Evolutionary conservation across 495 filamentous ascomycete genomes (phyloP).

Genomic region (Parmelia sp.): DNA sequence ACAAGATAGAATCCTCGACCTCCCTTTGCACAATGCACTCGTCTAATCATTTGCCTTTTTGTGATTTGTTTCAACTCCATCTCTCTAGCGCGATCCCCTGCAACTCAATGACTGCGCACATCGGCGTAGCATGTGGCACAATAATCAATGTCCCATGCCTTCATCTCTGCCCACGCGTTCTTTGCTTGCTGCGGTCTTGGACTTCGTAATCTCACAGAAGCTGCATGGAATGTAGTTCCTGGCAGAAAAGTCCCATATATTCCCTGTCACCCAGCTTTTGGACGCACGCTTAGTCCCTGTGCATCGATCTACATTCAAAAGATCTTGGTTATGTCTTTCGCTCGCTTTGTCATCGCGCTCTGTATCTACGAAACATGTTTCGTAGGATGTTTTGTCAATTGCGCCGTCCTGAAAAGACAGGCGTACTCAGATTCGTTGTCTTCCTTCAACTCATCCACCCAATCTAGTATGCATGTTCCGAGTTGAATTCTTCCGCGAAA

Average conservation of each 20-base stretch:
- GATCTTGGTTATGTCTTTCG: background rate
- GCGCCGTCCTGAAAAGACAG: background rate
- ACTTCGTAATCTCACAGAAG: background rate
- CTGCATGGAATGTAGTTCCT: background rate
- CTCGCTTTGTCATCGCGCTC: background rate
- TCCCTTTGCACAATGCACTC: too few species aligned
- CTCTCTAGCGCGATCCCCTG: background rate
- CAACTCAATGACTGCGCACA: background rate
- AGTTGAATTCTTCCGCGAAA: background rate
- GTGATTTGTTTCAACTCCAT: background rate
- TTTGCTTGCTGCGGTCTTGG: background rate
- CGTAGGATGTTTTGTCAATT: background rate
- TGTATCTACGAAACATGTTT: background rate
- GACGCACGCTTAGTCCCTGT: background rate
- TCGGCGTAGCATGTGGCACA: background rate
- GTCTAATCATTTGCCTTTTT: background rate
- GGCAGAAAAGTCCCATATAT: background rate
- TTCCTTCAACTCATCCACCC: background rate
- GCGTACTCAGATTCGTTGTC: background rate
- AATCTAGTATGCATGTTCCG: background rate
- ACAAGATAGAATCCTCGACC: too few species aligned
- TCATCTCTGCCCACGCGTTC: too few species aligned
- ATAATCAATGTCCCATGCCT: too few species aligned
- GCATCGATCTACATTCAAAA: background rate
- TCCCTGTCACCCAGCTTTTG: too few species aligned